These are phyloP conservation scores for Aureobasidium sp. DNA, from an alignment of 2,329 filamentous ascomycete genomes.

Conservation along the genomic window DNA sequence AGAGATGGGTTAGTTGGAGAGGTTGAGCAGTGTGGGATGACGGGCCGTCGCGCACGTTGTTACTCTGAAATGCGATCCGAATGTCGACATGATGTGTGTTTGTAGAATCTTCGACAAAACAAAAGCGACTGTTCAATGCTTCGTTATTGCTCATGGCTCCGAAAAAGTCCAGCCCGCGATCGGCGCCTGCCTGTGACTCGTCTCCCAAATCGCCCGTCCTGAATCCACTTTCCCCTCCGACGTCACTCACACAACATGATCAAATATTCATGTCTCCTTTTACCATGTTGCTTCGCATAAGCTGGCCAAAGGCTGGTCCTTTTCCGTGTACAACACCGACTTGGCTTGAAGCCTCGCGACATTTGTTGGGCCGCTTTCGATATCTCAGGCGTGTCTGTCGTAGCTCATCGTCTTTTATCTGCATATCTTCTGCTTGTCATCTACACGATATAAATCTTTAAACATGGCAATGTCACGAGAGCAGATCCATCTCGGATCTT, in stretches of 20 bases:
- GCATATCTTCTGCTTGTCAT: not conserved
- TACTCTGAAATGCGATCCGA: slow-evolving; percentile 72
- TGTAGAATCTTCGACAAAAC: not conserved
- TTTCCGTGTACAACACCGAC: not conserved
- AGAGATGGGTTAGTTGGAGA: not conserved
- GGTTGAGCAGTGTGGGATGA: slow-evolving; percentile 15
- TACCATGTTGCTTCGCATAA: not conserved
- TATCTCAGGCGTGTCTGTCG: not conserved
- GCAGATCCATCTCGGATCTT: not conserved
- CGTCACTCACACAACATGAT: not conserved
- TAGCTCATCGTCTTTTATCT: not conserved
- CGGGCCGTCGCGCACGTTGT: slow-evolving; percentile 54
- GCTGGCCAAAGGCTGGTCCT: not conserved
- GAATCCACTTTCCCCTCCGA: not conserved
- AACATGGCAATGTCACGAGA: not conserved
- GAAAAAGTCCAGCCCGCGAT: slow-evolving; percentile 12
- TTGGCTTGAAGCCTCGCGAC: not conserved
- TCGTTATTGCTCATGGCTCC: not conserved
- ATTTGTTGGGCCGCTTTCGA: not conserved
- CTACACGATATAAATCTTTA: not conserved
- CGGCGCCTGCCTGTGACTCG: not conserved
- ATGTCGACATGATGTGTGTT: slow-evolving; percentile 64
- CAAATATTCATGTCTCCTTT: not conserved
- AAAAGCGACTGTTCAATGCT: not conserved
- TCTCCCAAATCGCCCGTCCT: not conserved